phyloP scores from a whole-genome alignment of 805 yeast species.

The Zygosaccharomyces bisporus region DNA sequence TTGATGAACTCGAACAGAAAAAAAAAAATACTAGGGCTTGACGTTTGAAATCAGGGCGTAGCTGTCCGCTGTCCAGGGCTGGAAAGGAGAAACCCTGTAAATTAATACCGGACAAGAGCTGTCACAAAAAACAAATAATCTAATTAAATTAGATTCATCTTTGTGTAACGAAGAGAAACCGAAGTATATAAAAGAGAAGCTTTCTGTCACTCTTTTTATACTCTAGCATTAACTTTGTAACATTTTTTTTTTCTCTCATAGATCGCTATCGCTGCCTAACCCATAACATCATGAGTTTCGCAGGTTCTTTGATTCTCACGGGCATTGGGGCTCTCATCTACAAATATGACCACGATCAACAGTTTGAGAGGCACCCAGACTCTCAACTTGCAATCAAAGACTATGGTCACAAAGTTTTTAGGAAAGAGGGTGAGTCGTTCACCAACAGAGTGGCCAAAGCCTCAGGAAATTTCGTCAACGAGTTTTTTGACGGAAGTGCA shows the following conservation, averaged over 20 bases:
- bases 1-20: not conserved
- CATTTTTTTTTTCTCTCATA: too few species aligned
- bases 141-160: not conserved
- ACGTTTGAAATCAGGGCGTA: not conserved
- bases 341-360: conserved; percentile 29
- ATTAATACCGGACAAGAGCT: conserved; percentile 3
- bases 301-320: conserved; percentile 29
- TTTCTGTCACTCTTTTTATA: too few species aligned
- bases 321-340: conserved; percentile 31
- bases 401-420: conserved; percentile 15
- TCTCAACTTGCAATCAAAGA: conserved; percentile 14
- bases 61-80: not conserved
- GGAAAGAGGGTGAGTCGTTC: conserved; percentile 14
- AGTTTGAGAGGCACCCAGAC: conserved; percentile 21
- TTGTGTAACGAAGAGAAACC: too few species aligned
- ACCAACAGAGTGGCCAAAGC: conserved; percentile 13
- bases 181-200: too few species aligned
- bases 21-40: conserved; percentile 2
- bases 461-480: conserved; percentile 24
- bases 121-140: conserved; percentile 2
- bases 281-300: conserved; percentile 28
- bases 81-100: not conserved
- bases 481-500: conserved; percentile 23
- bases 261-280: too few species aligned
- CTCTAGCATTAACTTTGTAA: too few species aligned